Conservation (phyloP, 1,284 basidiomycete genomes). For the Hymenochaete sp. region DNA sequence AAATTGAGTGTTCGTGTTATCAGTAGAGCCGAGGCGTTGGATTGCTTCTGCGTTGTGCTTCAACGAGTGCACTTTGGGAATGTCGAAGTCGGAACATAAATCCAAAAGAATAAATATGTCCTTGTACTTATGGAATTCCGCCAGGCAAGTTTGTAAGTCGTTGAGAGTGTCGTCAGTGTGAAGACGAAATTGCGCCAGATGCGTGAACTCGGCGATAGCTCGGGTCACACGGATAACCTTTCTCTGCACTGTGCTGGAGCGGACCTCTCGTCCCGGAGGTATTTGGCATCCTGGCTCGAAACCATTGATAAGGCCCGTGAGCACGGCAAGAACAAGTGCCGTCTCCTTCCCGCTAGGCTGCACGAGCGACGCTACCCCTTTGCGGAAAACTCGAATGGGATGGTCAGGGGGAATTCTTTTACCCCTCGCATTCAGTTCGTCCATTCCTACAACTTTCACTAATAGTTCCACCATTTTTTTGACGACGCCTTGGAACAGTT, state of each 20-base stretch:
- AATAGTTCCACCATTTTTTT: slow-evolving; percentile 25
- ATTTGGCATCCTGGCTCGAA: slow-evolving; percentile 21
- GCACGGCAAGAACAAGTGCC: too few species aligned
- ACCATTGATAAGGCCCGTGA: too few species aligned
- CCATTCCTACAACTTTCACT: slow-evolving; percentile 14
- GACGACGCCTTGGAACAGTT: slow-evolving; percentile 27
- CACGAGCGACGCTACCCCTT: slow-evolving; percentile 22
- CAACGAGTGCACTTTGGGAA: slow-evolving; percentile 24
- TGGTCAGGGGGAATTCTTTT: slow-evolving; percentile 19
- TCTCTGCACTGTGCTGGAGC: background rate
- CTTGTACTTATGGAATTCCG: slow-evolving; percentile 24
- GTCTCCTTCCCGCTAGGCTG: slow-evolving; percentile 23
- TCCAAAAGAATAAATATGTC: slow-evolving; percentile 22
- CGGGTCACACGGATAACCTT: slow-evolving; percentile 15
- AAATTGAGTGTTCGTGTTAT: slow-evolving; percentile 29
- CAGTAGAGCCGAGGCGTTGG: slow-evolving; percentile 23
- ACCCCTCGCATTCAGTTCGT: slow-evolving; percentile 22
- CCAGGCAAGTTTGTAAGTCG: slow-evolving; percentile 20
- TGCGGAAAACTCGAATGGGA: slow-evolving; percentile 23
- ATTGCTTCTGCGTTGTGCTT: slow-evolving; percentile 28
- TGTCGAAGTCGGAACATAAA: slow-evolving; percentile 28
- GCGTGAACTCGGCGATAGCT: slow-evolving; percentile 24
- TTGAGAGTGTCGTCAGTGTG: slow-evolving; percentile 21
- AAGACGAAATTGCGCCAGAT: slow-evolving; percentile 23
- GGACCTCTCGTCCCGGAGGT: slow-evolving; percentile 20